Evolutionary conservation across 768 basidiomycete genomes (phyloP).

Genomic region (Terana coerulea): DNA sequence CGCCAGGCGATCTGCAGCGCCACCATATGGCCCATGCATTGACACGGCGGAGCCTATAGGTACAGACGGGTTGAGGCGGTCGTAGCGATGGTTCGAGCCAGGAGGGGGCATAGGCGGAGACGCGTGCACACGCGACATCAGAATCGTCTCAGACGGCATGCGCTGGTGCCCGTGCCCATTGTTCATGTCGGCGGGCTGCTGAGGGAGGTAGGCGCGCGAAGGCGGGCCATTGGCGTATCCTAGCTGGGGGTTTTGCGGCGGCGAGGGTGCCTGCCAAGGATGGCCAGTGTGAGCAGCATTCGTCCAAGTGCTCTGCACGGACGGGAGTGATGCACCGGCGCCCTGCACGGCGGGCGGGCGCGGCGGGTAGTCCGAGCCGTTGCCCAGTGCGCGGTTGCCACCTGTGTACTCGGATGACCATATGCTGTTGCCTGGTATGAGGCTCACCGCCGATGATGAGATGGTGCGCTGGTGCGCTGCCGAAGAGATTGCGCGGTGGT

Average conservation of each 20-base stretch:
- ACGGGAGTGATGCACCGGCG: neutral
- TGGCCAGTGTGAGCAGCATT: neutral
- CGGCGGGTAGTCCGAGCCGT: neutral
- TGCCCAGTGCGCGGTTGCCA: neutral
- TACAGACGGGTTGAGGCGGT: neutral
- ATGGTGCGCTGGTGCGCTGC: conserved; percentile 20
- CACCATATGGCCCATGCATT: neutral
- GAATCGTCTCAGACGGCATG: conserved; percentile 5
- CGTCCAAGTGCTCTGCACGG: conserved; percentile 5
- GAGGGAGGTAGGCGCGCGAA: neutral
- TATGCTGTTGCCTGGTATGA: conserved; percentile 54
- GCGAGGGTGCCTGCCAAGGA: conserved; percentile 2
- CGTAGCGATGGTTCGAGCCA: neutral
- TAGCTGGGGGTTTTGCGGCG: neutral
- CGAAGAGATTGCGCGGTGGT: conserved; percentile 24
- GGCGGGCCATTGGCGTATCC: neutral
- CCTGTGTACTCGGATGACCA: conserved; percentile 43
- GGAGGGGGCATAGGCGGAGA: neutral
- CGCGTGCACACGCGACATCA: neutral
- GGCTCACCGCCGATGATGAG: conserved; percentile 37
- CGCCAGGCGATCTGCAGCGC: neutral
- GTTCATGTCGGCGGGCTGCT: conserved; percentile 3
- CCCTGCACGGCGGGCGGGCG: neutral
- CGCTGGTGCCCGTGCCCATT: conserved; percentile 6
- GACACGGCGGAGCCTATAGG: neutral